Evolutionary conservation across 2,329 filamentous ascomycete genomes (phyloP).

Genomic region (Xylariaceae sp.): DNA sequence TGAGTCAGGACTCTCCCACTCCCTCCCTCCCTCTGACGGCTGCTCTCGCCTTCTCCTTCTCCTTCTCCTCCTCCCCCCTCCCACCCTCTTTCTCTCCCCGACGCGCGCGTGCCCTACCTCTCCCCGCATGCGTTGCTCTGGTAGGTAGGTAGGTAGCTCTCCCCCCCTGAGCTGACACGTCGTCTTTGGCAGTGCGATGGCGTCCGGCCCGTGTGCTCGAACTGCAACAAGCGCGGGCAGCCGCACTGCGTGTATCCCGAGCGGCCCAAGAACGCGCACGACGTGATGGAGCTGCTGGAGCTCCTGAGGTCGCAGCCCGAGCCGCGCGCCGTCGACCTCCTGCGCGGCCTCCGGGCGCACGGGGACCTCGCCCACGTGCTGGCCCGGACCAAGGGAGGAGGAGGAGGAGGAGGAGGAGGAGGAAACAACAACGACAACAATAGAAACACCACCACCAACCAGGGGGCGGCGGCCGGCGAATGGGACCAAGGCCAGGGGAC

Average conservation of each 20-base stretch:
- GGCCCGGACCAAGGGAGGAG: not conserved
- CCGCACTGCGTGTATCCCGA: not conserved
- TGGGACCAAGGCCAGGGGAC: too few relatives aligned
- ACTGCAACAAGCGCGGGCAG: not conserved
- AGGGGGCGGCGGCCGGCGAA: too few relatives aligned
- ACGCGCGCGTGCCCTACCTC: not conserved
- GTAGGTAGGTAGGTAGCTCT: too few relatives aligned
- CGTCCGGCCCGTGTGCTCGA: not conserved
- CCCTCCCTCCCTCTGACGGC: too few relatives aligned
- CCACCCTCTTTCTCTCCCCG: not conserved
- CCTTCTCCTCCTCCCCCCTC: not conserved
- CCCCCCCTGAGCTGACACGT: too few relatives aligned
- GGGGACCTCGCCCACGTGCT: not conserved
- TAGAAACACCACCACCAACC: too few relatives aligned
- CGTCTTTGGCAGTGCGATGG: not conserved
- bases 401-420: too few relatives aligned
- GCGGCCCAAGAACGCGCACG: too few relatives aligned
- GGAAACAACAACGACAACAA: too few relatives aligned
- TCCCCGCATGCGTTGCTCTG: too few relatives aligned
- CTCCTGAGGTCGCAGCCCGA: not conserved
- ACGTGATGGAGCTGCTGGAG: not conserved
- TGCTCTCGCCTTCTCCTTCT: too few relatives aligned
- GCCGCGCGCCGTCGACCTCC: not conserved
- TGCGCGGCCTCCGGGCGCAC: not conserved
- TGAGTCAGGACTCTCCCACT: too few relatives aligned